Evolutionary conservation across 2,329 filamentous ascomycete genomes (phyloP), one percentile per base, ranked within the genome.

Genomic region (Magnaporthiopsis poae): DNA sequence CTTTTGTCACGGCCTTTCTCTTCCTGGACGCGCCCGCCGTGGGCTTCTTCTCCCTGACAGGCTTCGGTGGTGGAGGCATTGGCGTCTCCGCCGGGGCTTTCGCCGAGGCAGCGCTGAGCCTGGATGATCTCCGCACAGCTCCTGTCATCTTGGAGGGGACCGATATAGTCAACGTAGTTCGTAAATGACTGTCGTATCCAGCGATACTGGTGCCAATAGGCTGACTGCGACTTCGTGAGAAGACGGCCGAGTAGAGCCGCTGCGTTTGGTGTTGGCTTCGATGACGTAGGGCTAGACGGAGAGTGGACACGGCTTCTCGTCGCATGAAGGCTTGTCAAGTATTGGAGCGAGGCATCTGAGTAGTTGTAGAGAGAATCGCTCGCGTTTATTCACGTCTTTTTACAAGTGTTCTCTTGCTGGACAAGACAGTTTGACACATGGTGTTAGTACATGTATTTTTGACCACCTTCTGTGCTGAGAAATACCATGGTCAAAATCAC

Each of bases 61-160:
- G 36, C 36, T 69, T 60, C 5, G 65, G 36, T 5, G 69, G 33
- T 5, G 71, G 67, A 21, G 70, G 68, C 46, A 56, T 56, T 21
- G 69, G 67, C 69, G 66, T 64, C 29, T 31, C 29, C 60, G 8
- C 31, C 56, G 60, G 36, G 18, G 61, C 56, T 35, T 68, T 68
- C 25, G 66, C 68, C 15, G 71, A 68, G 21, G 67, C 68, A n/a
- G 73, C 73, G 68, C 74, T 77, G 33, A 84, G 74, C 59, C 81
- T 79, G 13, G 79, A 76, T 2, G 76, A 77, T 64, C 74, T 70
- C 5, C 76, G 72, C 12, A 67, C 33, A 25, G 74, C 67, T 5
- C 1, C 46, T 64, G 73, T 69, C 75, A 77, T 77, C 27, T 46
- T 67, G 27, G 9, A 36, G 5, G 60, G 27, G 27, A 25, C 46